Percentiles rank a stretch among this genome's conserved stretches.
Conservation (phyloP, 169 alveolate genomes). For the Babesia bovis region DNA sequence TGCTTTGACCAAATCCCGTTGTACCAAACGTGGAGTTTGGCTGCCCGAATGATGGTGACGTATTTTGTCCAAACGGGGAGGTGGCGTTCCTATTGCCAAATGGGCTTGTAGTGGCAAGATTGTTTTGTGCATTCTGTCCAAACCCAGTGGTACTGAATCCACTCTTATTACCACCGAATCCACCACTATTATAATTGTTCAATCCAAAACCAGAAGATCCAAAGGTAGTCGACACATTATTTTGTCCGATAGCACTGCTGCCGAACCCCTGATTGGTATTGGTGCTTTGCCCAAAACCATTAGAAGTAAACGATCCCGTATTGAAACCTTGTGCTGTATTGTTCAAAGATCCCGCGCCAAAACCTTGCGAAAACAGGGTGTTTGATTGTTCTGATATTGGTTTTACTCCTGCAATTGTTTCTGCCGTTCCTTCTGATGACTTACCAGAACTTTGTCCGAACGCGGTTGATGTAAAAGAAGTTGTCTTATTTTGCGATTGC, state of each 20-base stretch:
- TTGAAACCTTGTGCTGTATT: slow-evolving; percentile 19
- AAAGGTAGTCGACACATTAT: too few relatives aligned
- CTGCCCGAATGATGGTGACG: not conserved
- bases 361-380: not conserved
- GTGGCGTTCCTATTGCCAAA: not conserved
- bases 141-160: not conserved
- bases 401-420: not conserved
- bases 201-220: too few relatives aligned
- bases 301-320: slow-evolving; percentile 34
- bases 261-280: not conserved
- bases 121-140: not conserved
- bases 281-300: slow-evolving; percentile 15
- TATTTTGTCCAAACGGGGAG: not conserved
- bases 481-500: slow-evolving; percentile 3
- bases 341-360: slow-evolving; percentile 5
- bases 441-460: slow-evolving; percentile 4
- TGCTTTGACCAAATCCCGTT: slow-evolving; percentile 8
- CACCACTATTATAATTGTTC: too few relatives aligned
- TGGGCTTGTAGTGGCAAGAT: not conserved
- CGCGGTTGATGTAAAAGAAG: slow-evolving; percentile 7
- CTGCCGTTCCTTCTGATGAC: not conserved
- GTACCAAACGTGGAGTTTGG: slow-evolving; percentile 7
- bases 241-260: too few relatives aligned
- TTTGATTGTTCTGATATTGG: not conserved
- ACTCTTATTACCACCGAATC: not conserved